phyloP scores from a whole-genome alignment of 768 basidiomycete species.

The Cubamyces lactineus region DNA sequence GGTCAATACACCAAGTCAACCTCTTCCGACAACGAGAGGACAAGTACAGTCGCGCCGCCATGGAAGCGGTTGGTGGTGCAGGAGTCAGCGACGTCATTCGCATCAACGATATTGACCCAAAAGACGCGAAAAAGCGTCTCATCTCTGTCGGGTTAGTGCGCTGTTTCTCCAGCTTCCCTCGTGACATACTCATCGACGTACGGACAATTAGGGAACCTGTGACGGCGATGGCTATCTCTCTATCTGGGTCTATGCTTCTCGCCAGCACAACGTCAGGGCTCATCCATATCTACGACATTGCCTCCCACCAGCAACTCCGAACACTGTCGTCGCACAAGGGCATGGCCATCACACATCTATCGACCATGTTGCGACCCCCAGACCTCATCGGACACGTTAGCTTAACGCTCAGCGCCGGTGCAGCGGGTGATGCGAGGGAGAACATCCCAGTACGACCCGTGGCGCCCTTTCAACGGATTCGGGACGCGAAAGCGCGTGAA shows the following conservation, averaged over 20 bases:
- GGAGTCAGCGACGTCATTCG: slow-evolving; percentile 73
- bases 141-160: slow-evolving; percentile 67
- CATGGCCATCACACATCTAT: slow-evolving; percentile 68
- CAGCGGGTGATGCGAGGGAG: slow-evolving; percentile 47
- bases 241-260: slow-evolving; percentile 78
- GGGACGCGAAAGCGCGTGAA: slow-evolving; percentile 67
- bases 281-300: slow-evolving; percentile 82
- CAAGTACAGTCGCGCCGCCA: slow-evolving; percentile 51
- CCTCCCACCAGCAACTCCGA: slow-evolving; percentile 88
- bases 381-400: slow-evolving; percentile 85
- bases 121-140: slow-evolving; percentile 56
- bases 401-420: slow-evolving; percentile 48
- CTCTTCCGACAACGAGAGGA: slow-evolving; percentile 67
- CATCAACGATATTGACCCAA: slow-evolving; percentile 56
- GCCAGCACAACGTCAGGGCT: slow-evolving; percentile 75
- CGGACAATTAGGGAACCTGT: slow-evolving; percentile 61
- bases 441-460: slow-evolving; percentile 68
- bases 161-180: background rate
- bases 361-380: slow-evolving; percentile 81
- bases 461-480: slow-evolving; percentile 71
- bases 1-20: slow-evolving; percentile 79
- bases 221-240: slow-evolving; percentile 72
- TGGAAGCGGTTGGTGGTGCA: slow-evolving; percentile 77
- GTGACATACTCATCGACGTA: background rate
- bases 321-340: slow-evolving; percentile 76